Base-by-base conservation (phyloP, 2,329 filamentous ascomycete species). In the Claviceps capensis region DNA sequence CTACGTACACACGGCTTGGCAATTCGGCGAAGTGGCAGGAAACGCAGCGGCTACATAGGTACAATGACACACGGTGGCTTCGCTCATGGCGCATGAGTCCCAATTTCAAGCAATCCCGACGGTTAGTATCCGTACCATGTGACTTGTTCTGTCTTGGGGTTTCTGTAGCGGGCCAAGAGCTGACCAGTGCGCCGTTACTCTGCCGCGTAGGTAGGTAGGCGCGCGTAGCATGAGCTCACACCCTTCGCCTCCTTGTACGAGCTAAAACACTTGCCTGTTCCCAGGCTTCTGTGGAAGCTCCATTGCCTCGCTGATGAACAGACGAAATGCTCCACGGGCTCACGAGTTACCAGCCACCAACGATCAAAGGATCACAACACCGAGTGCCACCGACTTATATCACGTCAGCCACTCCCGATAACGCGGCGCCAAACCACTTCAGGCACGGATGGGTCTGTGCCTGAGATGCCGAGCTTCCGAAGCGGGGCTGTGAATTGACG, bases 401-500 rank as follows among this genome's bases (percentile, higher is more conserved):
- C 22, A 34, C 30, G 30, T 47, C 34, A 48, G 34, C 46, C 46
- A 48, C 46, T 48, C 14, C 30, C 17, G 46, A 48, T 6, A 16
- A 11, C 17, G 23, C 22, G 46, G 23, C 36, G n/a, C 46, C 34
- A 48, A 23, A 19, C 50, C 43, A 23, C 44, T 34, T 51, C 44
- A 40, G 43, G 42, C 16, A 47, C n/a, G 11, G 30, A 23, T 36
- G 23, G 16, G 43, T 52, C 53, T 54, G 50, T 47, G 42, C 46
- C 50, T 22, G 26, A 50, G 47, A 54, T 54, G 53, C 53, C 53
- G 53, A 50, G 30, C 46, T 54, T 54, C 53, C 53, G 53, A 14
- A 22, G 41, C 23, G 26, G 50, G 50, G 50, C 37, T 34, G 19
- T 48, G 45, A 53, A 47, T 50, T 26, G 51, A 19, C 40, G 17